Evolutionary conservation across 768 basidiomycete genomes (phyloP), one percentile per base, ranked within the genome.

Genomic region (Agrocybe praecox): DNA sequence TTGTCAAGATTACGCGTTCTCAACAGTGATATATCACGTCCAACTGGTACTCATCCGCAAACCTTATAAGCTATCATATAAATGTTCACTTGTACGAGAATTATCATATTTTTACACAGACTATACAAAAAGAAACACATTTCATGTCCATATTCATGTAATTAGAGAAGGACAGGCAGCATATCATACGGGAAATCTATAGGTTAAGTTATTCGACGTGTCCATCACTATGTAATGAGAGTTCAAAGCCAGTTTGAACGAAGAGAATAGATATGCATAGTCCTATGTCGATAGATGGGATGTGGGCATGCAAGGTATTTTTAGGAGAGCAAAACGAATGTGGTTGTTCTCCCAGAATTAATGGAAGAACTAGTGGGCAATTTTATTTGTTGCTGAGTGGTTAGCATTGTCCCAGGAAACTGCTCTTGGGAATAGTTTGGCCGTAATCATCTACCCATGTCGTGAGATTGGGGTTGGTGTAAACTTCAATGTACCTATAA

Each of bases 391-490:
- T 7, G 9, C 18, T 10, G 23, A 11, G 21, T 22, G 17, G 29
- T 73, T 68, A 87, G 70, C 90, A 92, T 64, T 84, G 72, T 26
- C 77, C 82, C 18, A 87, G 67, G 63, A 86, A 80, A 11, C 62
- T 76, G 72, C 80, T 92, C 75, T 84, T 90, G 6, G 92, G 92
- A 66, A 83, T 85, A 10, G 83, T 67, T 68, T 92, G 87, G 43
- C 78, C 74, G 62, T 72, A 91, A 64, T 86, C 86, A 57, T 74
- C 76, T 36, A 61, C 71, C 90, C 91, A 92, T 19, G 89, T 89
- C 52, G 92, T 92, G 10, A 91, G 64, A 68, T 92, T 92, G 18
- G 87, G 79, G 64, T 96, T 93, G 46, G 79, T 84, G 71, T 96
- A 96, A n/a, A 90, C 90, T 50, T 86, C 84, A 23, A 82, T 66